Percentiles rank a stretch among this genome's conserved stretches.
phyloP scores from a whole-genome alignment of 345 rosid species.

The Pistacia integerrima region DNA sequence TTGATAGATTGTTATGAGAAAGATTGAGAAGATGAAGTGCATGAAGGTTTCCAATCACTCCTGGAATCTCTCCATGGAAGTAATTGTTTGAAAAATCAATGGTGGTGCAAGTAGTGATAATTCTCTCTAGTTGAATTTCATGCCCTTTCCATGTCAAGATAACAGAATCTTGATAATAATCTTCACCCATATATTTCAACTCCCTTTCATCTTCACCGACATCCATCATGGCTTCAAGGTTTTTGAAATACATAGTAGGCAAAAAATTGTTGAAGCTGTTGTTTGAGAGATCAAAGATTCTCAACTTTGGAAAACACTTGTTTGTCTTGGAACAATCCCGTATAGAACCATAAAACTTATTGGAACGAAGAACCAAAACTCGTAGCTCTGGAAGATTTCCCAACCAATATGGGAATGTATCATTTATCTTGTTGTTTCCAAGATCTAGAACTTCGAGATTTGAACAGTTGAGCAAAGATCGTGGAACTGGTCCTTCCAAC shows the following conservation, averaged over 20 bases:
- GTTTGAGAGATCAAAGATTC: background rate
- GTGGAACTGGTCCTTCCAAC: constrained; percentile 23
- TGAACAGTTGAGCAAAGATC: constrained; percentile 20
- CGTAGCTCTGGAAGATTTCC: constrained; percentile 14
- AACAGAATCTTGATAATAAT: no score
- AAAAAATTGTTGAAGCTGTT: background rate
- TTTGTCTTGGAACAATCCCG: background rate
- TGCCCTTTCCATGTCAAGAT: no score
- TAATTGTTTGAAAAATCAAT: no score
- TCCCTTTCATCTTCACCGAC: background rate
- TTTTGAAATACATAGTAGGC: background rate
- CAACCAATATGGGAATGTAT: constrained; percentile 16
- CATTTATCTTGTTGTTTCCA: constrained; percentile 10
- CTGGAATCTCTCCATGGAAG: no score
- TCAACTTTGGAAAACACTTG: background rate
- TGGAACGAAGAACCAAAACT: constrained; percentile 19
- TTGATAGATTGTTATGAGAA: no score
- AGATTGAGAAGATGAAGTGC: no score
- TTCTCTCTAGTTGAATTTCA: no score
- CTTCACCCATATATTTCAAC: background rate
- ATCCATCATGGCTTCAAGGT: background rate
- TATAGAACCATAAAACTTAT: constrained; percentile 17
- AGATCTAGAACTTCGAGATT: constrained; percentile 23
- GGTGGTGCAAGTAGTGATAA: no score
- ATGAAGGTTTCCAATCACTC: no score